A percentile compares a stretch with the other conserved stretches of the same genome.
Evolutionary conservation across 139 green algal species (phyloP).

Genomic region (Gonium pectorale): DNA sequence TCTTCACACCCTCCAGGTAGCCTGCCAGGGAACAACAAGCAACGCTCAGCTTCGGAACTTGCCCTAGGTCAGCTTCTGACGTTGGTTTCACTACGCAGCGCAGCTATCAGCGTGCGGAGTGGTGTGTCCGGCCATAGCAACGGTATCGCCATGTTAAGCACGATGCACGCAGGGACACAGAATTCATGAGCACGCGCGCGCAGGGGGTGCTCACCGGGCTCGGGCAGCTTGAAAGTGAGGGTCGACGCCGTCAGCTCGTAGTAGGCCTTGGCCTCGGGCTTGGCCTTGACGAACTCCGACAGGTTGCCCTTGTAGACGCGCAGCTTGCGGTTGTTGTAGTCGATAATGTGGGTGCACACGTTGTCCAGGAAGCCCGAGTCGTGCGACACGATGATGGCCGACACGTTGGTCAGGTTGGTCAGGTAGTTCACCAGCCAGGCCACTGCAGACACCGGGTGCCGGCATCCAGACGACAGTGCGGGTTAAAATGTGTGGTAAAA

Average conservation of each 20-base stretch:
- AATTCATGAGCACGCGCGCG: no score
- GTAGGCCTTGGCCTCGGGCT: slow-evolving; percentile 89
- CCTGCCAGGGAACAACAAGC: no score
- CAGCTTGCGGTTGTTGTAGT: slow-evolving; percentile 92
- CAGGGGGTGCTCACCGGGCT: slow-evolving; percentile 66
- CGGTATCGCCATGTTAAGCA: no score
- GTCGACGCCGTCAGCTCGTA: slow-evolving; percentile 75
- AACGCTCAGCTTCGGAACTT: no score
- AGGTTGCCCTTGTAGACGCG: slow-evolving; percentile 91
- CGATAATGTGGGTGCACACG: slow-evolving; percentile 90
- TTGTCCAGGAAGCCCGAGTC: slow-evolving; percentile 92
- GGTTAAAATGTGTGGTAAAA: no score
- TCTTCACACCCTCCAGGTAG: slow-evolving; percentile 95
- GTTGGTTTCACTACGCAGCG: no score
- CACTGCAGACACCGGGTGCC: no score
- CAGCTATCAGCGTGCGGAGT: no score
- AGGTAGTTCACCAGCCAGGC: slow-evolving; percentile 88
- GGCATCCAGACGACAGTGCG: no score
- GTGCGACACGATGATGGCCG: slow-evolving; percentile 88
- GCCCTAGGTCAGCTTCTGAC: no score
- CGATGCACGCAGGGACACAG: no score
- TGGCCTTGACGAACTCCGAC: slow-evolving; percentile 87
- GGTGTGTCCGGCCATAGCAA: no score
- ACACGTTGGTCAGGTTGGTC: slow-evolving; percentile 67
- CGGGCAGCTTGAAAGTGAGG: slow-evolving; percentile 86